Percentiles rank a stretch among this genome's conserved stretches.
Evolutionary conservation across 495 filamentous ascomycete species (phyloP).

Genomic region (Evernia prunastri): DNA sequence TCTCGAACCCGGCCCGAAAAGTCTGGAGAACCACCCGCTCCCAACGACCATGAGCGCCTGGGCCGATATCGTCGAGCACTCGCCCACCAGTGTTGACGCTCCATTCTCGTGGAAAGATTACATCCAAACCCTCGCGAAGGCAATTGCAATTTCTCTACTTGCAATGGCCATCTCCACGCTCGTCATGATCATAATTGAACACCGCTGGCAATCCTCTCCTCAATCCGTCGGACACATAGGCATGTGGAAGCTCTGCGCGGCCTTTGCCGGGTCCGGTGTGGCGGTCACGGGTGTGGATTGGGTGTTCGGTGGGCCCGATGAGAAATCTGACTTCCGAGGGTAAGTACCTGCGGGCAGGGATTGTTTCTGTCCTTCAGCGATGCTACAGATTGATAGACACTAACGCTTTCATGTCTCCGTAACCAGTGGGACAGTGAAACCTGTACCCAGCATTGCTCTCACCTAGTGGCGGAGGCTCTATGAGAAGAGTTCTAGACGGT

Average conservation of each 20-base stretch:
- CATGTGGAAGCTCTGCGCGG: not conserved
- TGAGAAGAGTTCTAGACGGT: no score
- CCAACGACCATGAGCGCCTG: not conserved
- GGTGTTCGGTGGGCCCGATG: not conserved
- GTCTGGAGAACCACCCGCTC: no score
- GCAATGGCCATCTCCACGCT: not conserved
- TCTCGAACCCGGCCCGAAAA: not conserved
- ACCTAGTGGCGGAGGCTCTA: no score
- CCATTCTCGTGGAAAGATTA: not conserved
- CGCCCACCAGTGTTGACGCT: not conserved
- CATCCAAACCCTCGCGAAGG: not conserved
- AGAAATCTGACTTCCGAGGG: not conserved
- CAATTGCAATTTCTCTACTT: not conserved
- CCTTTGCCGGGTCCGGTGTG: not conserved
- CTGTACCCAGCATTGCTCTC: no score
- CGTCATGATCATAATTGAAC: not conserved
- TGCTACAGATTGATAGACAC: not conserved
- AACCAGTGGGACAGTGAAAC: not conserved
- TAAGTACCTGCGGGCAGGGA: not conserved
- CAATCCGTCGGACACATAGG: not conserved
- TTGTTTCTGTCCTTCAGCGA: no score
- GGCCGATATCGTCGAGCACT: not conserved
- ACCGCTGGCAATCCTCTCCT: not conserved
- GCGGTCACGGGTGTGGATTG: not conserved
- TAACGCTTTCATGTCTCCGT: not conserved